A percentile compares a stretch with the other conserved stretches of the same genome.
phyloP scores from a whole-genome alignment of 2,329 filamentous ascomycete genomes.

The Botrytis cinerea region DNA sequence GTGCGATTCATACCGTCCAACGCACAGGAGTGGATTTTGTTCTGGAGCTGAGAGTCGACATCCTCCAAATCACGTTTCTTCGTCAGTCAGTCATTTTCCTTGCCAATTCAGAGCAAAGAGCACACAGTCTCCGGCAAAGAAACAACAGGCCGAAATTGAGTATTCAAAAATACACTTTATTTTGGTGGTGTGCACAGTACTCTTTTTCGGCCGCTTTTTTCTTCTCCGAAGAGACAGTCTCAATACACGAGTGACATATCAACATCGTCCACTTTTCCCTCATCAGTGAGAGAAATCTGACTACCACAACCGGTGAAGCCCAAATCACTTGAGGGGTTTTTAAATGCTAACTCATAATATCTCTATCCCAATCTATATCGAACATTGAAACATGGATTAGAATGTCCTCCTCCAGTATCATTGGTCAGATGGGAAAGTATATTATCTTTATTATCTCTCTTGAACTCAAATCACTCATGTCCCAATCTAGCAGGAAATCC shows the following conservation, averaged over 20 bases:
- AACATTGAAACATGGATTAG: not conserved
- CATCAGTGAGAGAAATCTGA: not conserved
- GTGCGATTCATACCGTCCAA: slow-evolving; percentile 4
- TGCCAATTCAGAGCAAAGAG: not conserved
- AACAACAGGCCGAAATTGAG: too few relatives aligned
- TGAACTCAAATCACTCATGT: not conserved
- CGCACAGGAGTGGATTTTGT: not conserved
- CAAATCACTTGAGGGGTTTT: not conserved
- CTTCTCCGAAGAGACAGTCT: too few relatives aligned
- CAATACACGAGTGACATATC: not conserved
- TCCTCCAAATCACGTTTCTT: not conserved
- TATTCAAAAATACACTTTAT: too few relatives aligned
- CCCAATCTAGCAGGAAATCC: not conserved
- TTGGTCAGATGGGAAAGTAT: not conserved
- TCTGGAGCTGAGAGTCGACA: not conserved
- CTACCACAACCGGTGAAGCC: not conserved
- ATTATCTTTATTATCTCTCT: not conserved
- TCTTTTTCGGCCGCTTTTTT: too few relatives aligned
- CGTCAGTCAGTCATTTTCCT: not conserved
- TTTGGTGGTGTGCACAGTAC: too few relatives aligned
- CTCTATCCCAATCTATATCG: not conserved
- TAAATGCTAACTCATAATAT: not conserved
- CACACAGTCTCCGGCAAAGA: not conserved
- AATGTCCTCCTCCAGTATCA: not conserved
- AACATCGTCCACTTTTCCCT: not conserved